Conservation (phyloP, 257 asterid species). For the Solanum acaule region DNA sequence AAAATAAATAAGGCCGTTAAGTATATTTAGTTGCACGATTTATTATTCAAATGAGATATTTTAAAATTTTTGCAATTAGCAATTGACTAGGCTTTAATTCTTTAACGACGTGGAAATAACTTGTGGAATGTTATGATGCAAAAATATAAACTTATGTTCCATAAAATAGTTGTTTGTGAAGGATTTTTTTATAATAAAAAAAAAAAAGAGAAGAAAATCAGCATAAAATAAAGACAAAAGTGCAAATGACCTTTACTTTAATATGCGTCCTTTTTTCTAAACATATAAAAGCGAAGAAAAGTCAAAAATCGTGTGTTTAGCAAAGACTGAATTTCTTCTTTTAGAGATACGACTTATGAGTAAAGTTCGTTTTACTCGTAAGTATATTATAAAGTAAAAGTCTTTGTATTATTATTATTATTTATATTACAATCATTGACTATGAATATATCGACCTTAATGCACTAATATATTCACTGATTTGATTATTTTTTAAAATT, state of each 20-base stretch:
- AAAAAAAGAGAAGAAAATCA: background rate
- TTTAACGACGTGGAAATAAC: background rate
- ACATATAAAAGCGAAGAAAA: background rate
- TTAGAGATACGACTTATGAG: background rate
- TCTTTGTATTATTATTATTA: background rate
- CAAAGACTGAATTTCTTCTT: background rate
- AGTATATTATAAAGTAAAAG: background rate
- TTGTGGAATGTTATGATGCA: background rate
- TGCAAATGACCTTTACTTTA: background rate
- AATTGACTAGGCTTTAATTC: background rate
- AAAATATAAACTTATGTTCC: background rate
- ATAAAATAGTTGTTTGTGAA: background rate
- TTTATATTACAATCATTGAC: background rate
- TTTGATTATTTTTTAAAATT: background rate
- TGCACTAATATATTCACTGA: background rate
- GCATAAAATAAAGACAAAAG: background rate
- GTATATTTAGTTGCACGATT: background rate
- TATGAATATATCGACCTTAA: background rate
- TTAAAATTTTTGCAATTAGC: background rate
- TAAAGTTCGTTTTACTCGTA: background rate
- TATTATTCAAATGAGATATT: background rate
- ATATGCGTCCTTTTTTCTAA: background rate
- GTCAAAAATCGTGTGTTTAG: background rate
- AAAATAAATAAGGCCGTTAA: background rate
- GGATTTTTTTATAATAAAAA: background rate